phyloP scores from a whole-genome alignment of 805 yeast genomes.

The Suhomyces prunicola region DNA sequence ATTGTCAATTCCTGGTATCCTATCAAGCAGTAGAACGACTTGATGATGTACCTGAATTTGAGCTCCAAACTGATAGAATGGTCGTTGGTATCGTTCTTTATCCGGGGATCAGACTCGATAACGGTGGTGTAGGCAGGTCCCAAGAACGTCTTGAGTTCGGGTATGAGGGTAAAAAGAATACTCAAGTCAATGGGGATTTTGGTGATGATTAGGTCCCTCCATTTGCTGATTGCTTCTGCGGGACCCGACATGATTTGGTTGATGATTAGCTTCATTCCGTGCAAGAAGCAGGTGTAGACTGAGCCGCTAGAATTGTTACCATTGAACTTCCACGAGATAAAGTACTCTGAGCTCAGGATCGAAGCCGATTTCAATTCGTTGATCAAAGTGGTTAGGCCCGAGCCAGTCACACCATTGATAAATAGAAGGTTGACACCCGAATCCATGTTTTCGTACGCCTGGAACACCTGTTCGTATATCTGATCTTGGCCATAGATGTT shows the following conservation, averaged over 20 bases:
- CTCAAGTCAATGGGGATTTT: constrained; percentile 41
- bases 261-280: constrained; percentile 37
- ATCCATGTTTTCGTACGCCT: constrained; percentile 6
- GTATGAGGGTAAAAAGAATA: constrained; percentile 39
- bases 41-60: constrained; percentile 41
- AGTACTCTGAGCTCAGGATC: constrained; percentile 27
- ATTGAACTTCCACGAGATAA: constrained; percentile 31
- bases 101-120: not conserved
- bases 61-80: constrained; percentile 32
- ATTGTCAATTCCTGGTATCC: constrained; percentile 43
- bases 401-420: constrained; percentile 42
- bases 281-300: constrained; percentile 34
- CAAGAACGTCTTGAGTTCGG: constrained; percentile 41
- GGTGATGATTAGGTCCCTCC: constrained; percentile 40
- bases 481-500: constrained; percentile 13
- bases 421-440: constrained; percentile 22
- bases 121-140: constrained; percentile 38
- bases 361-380: constrained; percentile 36
- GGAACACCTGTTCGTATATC: constrained; percentile 7
- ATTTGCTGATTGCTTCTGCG: constrained; percentile 29
- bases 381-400: constrained; percentile 45
- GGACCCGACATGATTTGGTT: constrained; percentile 41
- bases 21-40: constrained; percentile 39
- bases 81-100: constrained; percentile 4
- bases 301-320: constrained; percentile 25